Evolutionary conservation across 768 basidiomycete genomes (phyloP), one percentile per base, ranked within the genome.

Genomic region (Pilatotrama ljubarskyi): DNA sequence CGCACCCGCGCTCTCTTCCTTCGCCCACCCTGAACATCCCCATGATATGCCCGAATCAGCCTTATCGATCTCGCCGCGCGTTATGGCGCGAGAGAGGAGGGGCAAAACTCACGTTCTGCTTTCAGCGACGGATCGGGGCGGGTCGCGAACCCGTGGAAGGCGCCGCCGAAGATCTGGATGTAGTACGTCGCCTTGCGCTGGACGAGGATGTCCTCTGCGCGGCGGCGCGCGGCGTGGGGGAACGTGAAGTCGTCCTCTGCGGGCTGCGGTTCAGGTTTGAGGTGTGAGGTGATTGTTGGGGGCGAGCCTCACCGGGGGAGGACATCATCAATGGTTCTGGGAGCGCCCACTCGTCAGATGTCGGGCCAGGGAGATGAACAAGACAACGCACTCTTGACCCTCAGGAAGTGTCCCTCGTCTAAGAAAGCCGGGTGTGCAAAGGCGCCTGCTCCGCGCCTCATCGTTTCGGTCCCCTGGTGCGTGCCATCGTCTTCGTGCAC

Each of bases 371-470:
- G 13, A 14, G n/a, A 3, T 15, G 7, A 25, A 15, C 10, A n/a
- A 24, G 2, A 6, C 13, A 9, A 66, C 80, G 53, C 58, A 83
- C 85, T 77, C 18, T 77, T 81, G 17, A 80, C 56, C 2, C 79
- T 78, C 48, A 69, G 68, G 67, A 87, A 79, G 26, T 83, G 74
- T 7, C 79, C 76, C 56, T 78, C 77, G 22, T 76, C 79, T 25
- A 86, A 65, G 55, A 71, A 70, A 0, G 80, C 76, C 0, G 86
- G 86, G 66, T 86, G 84, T 4, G 81, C 83, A 42, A 86, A 79
- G 2, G 84, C 84, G 22, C 74, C 83, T 84, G 55, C 18, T n/a
- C 13, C 14, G 17, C 15, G 13, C 17, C 22, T 8, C 13, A 43
- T 24, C 9, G 15, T n/a, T n/a, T n/a, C n/a, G n/a, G n/a, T n/a